phyloP scores from a whole-genome alignment of 2,329 filamentous ascomycete species.

The Amphichorda felina region DNA sequence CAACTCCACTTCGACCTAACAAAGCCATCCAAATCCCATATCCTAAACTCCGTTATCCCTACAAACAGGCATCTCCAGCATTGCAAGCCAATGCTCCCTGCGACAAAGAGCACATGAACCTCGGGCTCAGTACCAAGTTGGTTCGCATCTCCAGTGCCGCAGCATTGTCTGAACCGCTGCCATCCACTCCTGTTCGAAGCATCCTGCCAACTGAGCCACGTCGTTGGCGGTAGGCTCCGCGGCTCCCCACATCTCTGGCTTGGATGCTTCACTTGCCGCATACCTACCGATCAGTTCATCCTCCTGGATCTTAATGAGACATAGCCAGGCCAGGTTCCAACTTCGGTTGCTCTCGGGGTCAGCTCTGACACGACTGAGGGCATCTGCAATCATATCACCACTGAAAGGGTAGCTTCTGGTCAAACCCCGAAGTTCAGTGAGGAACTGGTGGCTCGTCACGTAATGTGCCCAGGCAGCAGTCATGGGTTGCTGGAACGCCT shows the following conservation, averaged over 20 bases:
- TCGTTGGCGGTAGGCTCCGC: constrained; percentile 42
- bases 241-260: constrained; percentile 60
- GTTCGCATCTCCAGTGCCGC: constrained; percentile 52
- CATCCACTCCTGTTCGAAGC: constrained; percentile 57
- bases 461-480: constrained; percentile 62
- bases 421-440: constrained; percentile 57
- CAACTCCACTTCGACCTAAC: too few species aligned
- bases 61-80: too few species aligned
- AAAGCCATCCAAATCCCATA: too few species aligned
- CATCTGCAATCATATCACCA: constrained; percentile 52
- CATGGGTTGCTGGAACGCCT: constrained; percentile 50
- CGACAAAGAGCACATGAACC: too few species aligned
- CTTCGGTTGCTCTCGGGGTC: constrained; percentile 57
- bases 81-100: too few species aligned
- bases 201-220: constrained; percentile 44
- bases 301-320: constrained; percentile 52
- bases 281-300: constrained; percentile 50
- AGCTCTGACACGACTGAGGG: constrained; percentile 47
- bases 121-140: constrained; percentile 42
- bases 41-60: too few species aligned
- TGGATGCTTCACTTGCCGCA: constrained; percentile 46
- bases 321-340: constrained; percentile 69
- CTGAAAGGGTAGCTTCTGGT: constrained; percentile 58
- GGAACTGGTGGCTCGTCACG: constrained; percentile 56
- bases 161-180: constrained; percentile 54